Conservation (phyloP, 1,139 yeast genomes). For the Geotrichum candidum region DNA sequence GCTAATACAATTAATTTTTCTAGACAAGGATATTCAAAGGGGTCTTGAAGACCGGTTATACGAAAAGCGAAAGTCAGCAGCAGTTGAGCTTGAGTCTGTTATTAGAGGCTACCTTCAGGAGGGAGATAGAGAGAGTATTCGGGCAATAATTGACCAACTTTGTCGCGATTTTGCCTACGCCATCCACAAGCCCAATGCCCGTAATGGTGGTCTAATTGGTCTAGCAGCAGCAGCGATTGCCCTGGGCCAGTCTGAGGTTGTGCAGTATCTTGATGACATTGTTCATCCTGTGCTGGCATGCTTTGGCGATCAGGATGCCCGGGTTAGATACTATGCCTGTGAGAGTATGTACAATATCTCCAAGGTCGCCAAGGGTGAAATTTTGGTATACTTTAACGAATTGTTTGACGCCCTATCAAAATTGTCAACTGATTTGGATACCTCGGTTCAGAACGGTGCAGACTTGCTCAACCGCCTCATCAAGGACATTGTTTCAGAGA, state of each 20-base stretch:
- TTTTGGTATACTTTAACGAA: slow-evolving; percentile 83
- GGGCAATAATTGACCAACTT: slow-evolving; percentile 58
- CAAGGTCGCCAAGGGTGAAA: slow-evolving; percentile 94
- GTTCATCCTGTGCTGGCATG: slow-evolving; percentile 93
- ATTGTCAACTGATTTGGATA: slow-evolving; percentile 85
- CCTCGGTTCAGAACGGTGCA: slow-evolving; percentile 92
- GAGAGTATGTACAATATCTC: slow-evolving; percentile 95
- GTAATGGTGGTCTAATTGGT: slow-evolving; percentile 73
- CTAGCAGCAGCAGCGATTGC: slow-evolving; percentile 77
- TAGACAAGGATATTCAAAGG: slow-evolving; percentile 68
- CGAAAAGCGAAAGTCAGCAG: slow-evolving; percentile 92
- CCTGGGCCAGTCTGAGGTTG: slow-evolving; percentile 62
- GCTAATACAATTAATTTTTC: neutral
- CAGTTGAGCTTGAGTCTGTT: slow-evolving; percentile 77
- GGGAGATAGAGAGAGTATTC: slow-evolving; percentile 63
- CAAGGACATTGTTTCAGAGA: slow-evolving; percentile 93
- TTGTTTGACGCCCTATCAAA: slow-evolving; percentile 86
- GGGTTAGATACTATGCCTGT: slow-evolving; percentile 95
- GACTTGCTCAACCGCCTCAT: slow-evolving; percentile 84
- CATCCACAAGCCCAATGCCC: slow-evolving; percentile 67
- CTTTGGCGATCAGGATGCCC: slow-evolving; percentile 92
- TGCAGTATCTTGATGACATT: slow-evolving; percentile 72
- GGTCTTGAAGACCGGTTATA: slow-evolving; percentile 87
- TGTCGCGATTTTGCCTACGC: slow-evolving; percentile 70
- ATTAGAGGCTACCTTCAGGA: slow-evolving; percentile 67